A percentile compares a stretch with the other conserved stretches of the same genome.
Conservation (phyloP, 1,284 basidiomycete genomes). For the Sporisorium sorghi region DNA sequence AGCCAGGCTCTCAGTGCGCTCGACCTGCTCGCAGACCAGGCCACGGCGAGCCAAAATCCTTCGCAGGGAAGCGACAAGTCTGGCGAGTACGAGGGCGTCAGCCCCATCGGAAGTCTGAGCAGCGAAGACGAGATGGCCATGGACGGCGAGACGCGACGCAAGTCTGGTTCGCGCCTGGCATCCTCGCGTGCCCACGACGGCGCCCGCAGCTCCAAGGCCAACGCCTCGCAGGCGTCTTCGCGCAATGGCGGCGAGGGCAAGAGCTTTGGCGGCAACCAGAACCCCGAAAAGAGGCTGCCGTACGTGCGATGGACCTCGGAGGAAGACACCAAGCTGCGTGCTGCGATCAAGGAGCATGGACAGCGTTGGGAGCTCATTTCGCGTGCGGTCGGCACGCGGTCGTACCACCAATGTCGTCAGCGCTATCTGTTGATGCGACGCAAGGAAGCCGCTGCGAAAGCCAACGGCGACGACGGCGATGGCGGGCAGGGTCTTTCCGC, state of each 20-base stretch:
- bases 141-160: slow-evolving; percentile 30
- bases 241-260: slow-evolving; percentile 41
- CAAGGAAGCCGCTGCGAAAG: slow-evolving; percentile 63
- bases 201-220: slow-evolving; percentile 26
- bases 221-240: slow-evolving; percentile 29
- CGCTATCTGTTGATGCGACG: slow-evolving; percentile 68
- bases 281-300: slow-evolving; percentile 67
- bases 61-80: slow-evolving; percentile 60
- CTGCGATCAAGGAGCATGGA: slow-evolving; percentile 66
- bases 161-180: slow-evolving; percentile 27
- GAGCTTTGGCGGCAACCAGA: slow-evolving; percentile 57
- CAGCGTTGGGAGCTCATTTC: slow-evolving; percentile 69
- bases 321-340: slow-evolving; percentile 65
- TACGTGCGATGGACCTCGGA: slow-evolving; percentile 68
- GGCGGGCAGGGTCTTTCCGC: slow-evolving; percentile 33
- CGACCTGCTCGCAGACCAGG: slow-evolving; percentile 68
- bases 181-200: slow-evolving; percentile 27
- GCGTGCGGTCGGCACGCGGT: slow-evolving; percentile 66
- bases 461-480: slow-evolving; percentile 35
- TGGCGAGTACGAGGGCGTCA: slow-evolving; percentile 47
- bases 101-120: slow-evolving; percentile 49
- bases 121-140: slow-evolving; percentile 49
- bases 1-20: slow-evolving; percentile 59
- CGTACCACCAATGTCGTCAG: slow-evolving; percentile 69
- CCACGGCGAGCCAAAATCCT: slow-evolving; percentile 64